Percentiles rank a stretch among this genome's conserved stretches.
Evolutionary conservation across 768 basidiomycete genomes (phyloP).

Genomic region (Mycena indigotica): DNA sequence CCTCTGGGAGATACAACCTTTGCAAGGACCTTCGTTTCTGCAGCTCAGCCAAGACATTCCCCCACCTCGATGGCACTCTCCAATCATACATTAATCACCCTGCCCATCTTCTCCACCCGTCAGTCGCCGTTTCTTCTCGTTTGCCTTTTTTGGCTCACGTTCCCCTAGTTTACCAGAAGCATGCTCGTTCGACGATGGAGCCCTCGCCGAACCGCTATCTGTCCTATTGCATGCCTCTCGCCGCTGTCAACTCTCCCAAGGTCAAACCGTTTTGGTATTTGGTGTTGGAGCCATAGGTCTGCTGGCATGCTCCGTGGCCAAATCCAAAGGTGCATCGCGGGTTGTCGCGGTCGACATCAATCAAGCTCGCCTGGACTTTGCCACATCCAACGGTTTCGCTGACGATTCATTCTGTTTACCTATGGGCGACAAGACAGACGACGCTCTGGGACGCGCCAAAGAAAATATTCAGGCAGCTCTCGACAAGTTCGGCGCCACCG

Average conservation of each 20-base stretch:
- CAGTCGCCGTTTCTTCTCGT: slow-evolving; percentile 35
- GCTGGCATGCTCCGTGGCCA: slow-evolving; percentile 81
- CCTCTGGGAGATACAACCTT: slow-evolving; percentile 85
- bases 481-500: slow-evolving; percentile 55
- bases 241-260: slow-evolving; percentile 45
- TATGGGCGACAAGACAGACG: slow-evolving; percentile 54
- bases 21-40: slow-evolving; percentile 91
- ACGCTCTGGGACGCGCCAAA: slow-evolving; percentile 61
- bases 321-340: slow-evolving; percentile 66
- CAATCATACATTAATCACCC: slow-evolving; percentile 90
- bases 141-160: slow-evolving; percentile 10
- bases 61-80: slow-evolving; percentile 91
- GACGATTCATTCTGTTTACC: slow-evolving; percentile 71
- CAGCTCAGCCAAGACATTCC: slow-evolving; percentile 86
- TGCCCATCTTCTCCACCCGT: slow-evolving; percentile 84
- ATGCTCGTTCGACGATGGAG: slow-evolving; percentile 77
- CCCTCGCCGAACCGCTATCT: slow-evolving; percentile 92
- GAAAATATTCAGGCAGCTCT: slow-evolving; percentile 56
- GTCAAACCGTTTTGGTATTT: slow-evolving; percentile 81
- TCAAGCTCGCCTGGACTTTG: slow-evolving; percentile 76
- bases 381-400: slow-evolving; percentile 73
- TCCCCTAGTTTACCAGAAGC: slow-evolving; percentile 66
- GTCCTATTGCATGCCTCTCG: slow-evolving; percentile 74
- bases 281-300: slow-evolving; percentile 95
- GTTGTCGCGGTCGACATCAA: slow-evolving; percentile 88